Evolutionary conservation across 768 basidiomycete genomes (phyloP).

Genomic region (Leucocoprinus sp.): DNA sequence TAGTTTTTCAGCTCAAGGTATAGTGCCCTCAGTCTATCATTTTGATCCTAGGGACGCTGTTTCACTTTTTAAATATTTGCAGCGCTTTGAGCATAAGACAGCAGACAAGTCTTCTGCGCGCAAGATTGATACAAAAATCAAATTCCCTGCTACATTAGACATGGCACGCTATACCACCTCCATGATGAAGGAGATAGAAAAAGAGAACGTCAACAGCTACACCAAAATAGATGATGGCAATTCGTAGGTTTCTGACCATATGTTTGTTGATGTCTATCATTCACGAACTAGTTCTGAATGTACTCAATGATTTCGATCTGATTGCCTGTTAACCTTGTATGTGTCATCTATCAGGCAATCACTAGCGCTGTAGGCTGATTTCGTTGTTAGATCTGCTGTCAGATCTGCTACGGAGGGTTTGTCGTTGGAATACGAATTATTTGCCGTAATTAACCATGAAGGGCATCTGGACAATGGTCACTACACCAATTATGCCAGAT

Average conservation of each 20-base stretch:
- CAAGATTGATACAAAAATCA: constrained; percentile 80
- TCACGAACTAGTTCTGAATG: neutral
- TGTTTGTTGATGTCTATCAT: neutral
- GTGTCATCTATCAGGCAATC: neutral
- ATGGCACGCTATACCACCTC: constrained; percentile 83
- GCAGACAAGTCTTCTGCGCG: constrained; percentile 62
- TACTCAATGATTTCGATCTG: neutral
- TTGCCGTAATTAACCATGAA: constrained; percentile 91
- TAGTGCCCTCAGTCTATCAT: neutral
- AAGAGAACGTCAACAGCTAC: constrained; percentile 25
- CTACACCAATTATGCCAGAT: constrained; percentile 83
- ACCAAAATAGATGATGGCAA: neutral
- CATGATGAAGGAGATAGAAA: constrained; percentile 42
- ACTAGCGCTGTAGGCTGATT: neutral
- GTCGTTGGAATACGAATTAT: constrained; percentile 85
- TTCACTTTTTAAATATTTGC: neutral
- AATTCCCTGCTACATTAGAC: constrained; percentile 76
- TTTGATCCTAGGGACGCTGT: neutral
- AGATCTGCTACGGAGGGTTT: constrained; percentile 39
- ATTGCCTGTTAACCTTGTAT: neutral
- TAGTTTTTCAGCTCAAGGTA: constrained; percentile 95
- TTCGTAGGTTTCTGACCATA: constrained; percentile 3
- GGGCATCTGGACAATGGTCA: constrained; percentile 93
- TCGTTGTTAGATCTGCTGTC: neutral
- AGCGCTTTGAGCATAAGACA: constrained; percentile 91